These are phyloP conservation scores for Cordyceps javanica DNA, from an alignment of 2,329 filamentous ascomycete species.

Conservation along the genomic window DNA sequence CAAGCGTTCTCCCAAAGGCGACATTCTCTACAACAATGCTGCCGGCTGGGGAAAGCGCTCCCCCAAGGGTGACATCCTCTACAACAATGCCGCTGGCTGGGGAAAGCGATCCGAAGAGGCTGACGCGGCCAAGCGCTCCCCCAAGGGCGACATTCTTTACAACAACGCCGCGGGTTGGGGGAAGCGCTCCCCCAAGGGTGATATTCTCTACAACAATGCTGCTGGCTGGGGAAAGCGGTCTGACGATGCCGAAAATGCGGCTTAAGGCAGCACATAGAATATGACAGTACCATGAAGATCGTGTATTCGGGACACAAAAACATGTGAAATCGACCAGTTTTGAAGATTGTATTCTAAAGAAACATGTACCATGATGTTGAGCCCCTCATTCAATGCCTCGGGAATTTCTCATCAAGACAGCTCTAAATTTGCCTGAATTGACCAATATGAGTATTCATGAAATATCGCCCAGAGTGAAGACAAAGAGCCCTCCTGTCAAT, in stretches of 20 bases:
- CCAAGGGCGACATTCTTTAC: conserved; percentile 4
- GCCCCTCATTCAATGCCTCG: too few relatives aligned
- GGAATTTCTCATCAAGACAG: too few relatives aligned
- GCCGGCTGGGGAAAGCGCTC: conserved; percentile 15
- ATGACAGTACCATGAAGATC: not conserved
- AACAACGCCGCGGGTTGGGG: conserved; percentile 12
- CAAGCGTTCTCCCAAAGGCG: conserved; percentile 2
- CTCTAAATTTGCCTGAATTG: too few relatives aligned
- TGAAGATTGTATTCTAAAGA: too few relatives aligned
- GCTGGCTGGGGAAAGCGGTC: conserved; percentile 1
- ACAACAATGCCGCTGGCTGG: conserved; percentile 13
- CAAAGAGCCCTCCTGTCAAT: too few relatives aligned
- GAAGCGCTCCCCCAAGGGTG: conserved; percentile 3
- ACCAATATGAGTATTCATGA: too few relatives aligned
- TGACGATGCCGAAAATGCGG: not conserved
- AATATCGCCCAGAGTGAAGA: too few relatives aligned
- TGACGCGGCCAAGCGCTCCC: not conserved
- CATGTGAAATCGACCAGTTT: too few relatives aligned
- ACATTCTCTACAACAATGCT: conserved; percentile 14
- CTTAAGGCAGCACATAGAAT: not conserved
- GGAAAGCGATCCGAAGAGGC: conserved; percentile 4
- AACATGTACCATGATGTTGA: too few relatives aligned
- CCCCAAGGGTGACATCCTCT: conserved; percentile 6
- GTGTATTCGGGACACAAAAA: not conserved
- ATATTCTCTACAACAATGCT: conserved; percentile 14